Base-by-base conservation (phyloP, 352 stramenopile species). In the Phytophthora pini region DNA sequence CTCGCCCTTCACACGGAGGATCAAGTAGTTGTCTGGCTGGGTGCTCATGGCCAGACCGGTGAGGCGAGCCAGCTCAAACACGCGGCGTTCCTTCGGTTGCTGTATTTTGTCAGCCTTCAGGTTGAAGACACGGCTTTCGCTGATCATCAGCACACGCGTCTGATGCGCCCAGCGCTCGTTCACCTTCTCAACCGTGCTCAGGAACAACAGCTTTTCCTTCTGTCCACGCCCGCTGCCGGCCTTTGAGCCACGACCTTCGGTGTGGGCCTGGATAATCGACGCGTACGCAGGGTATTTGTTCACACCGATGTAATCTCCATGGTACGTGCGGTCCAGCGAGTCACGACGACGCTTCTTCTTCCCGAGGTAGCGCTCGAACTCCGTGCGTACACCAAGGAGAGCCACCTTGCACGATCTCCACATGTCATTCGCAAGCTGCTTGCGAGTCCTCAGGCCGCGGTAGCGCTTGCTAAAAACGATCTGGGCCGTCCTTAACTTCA, bases 301-400 rank as follows among this genome's bases (percentile, higher is more conserved):
- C 24, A 89, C 62, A 39, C 84, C 81, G 44, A 95, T 89, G 73
- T 95, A 95, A 59, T 95, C 87, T 26, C 76, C 84, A 62, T 82
- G 64, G 73, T 93, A 95, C 34, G 63, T 47, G 44, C 83, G 84
- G 60, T 95, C 87, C 3, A 95, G 70, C 47, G 87, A 86, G 72
- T 93, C 77, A 56, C 87, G 84, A 50, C 87, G 84, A 55, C 87
- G 87, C 75, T 93, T 93, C 72, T 95, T 95, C 80, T 93, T 85
- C 61, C 84, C 83, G 36, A 92, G 61, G 63, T 89, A 95, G 20
- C 84, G 83, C 76, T 95, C 87, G 46, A 95, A 95, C 56, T 93
- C 87, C 6, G 84, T 93, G 34, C 87, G 84, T 43, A 95, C 83
- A 24, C 87, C 87, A 17, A 95, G 67, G 40, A 93, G 66, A 24